Evolutionary conservation across 305 asterid genomes (phyloP).

Genomic region (Fraxinus greggii): DNA sequence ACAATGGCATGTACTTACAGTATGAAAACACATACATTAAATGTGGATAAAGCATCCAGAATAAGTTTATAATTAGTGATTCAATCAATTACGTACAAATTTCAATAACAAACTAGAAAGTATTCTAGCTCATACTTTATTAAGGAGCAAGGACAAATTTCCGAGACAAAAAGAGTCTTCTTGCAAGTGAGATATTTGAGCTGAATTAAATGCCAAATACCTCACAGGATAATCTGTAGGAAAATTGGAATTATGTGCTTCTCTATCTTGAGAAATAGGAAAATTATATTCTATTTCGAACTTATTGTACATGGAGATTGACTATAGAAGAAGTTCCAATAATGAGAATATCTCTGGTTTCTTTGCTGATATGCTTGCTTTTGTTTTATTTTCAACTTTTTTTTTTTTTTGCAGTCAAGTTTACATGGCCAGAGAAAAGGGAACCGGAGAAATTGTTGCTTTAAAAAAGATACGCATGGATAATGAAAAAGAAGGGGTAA

Average conservation of each 20-base stretch:
- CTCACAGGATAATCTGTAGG: neutral
- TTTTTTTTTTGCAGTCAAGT: conserved; percentile 61
- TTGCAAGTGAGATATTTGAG: neutral
- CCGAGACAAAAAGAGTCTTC: neutral
- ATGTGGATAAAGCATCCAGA: neutral
- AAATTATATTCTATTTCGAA: neutral
- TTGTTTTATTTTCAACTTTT: conserved; percentile 14
- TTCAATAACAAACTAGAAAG: neutral
- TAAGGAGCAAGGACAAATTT: neutral
- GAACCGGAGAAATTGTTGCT: conserved; percentile 86
- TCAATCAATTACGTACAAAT: neutral
- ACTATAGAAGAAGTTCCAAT: neutral
- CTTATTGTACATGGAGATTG: neutral
- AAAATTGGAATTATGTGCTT: neutral
- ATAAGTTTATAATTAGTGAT: neutral
- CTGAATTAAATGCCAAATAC: neutral
- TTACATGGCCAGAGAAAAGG: conserved; percentile 83
- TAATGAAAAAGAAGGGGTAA: conserved; percentile 97
- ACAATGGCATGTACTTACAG: neutral
- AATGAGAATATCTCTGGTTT: neutral
- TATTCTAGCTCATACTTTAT: neutral
- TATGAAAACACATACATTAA: neutral
- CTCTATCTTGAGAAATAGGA: conserved; percentile 8
- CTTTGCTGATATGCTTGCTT: conserved; percentile 20
- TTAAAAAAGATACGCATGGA: conserved; percentile 97